These are phyloP conservation scores for Saturnispora diversa DNA, from an alignment of 805 yeast genomes.

Conservation along the genomic window DNA sequence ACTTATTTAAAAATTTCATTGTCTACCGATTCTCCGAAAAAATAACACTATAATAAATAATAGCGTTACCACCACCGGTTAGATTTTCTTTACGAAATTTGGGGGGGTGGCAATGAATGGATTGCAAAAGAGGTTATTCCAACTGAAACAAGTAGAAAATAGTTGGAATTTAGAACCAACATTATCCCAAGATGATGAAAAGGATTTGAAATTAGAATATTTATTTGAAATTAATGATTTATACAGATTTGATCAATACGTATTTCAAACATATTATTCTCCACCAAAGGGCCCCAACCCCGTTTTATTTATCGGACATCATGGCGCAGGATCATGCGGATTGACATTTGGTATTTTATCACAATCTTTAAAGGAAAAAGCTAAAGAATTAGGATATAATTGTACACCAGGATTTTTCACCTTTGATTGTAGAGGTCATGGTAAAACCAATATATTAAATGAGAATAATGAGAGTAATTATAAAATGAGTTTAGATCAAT, in stretches of 20 bases:
- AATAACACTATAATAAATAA: no score
- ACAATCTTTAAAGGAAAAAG: slow-evolving; percentile 33
- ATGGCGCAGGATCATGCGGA: slow-evolving; percentile 92
- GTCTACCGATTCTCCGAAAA: no score
- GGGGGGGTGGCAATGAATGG: no score
- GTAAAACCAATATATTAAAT: slow-evolving; percentile 35
- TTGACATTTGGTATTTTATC: slow-evolving; percentile 61
- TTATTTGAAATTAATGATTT: slow-evolving; percentile 27
- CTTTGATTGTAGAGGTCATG: slow-evolving; percentile 86
- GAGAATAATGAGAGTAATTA: slow-evolving; percentile 16
- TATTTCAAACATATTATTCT: slow-evolving; percentile 49
- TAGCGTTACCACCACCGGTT: no score
- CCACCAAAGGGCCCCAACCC: slow-evolving; percentile 43
- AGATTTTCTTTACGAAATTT: no score
- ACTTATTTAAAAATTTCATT: neutral
- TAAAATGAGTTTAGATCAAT: slow-evolving; percentile 39
- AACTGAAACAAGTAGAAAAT: slow-evolving; percentile 1
- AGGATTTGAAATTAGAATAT: slow-evolving; percentile 9
- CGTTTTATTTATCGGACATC: slow-evolving; percentile 62
- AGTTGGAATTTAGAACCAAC: slow-evolving; percentile 2
- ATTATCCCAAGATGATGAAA: neutral
- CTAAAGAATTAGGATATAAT: slow-evolving; percentile 25
- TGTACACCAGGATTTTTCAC: slow-evolving; percentile 53
- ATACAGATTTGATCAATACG: slow-evolving; percentile 18
- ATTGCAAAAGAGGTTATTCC: neutral